These are phyloP conservation scores for Cymbopogon flexuosus DNA, from an alignment of 202 grass and related monocot species.

Conservation along the genomic window DNA sequence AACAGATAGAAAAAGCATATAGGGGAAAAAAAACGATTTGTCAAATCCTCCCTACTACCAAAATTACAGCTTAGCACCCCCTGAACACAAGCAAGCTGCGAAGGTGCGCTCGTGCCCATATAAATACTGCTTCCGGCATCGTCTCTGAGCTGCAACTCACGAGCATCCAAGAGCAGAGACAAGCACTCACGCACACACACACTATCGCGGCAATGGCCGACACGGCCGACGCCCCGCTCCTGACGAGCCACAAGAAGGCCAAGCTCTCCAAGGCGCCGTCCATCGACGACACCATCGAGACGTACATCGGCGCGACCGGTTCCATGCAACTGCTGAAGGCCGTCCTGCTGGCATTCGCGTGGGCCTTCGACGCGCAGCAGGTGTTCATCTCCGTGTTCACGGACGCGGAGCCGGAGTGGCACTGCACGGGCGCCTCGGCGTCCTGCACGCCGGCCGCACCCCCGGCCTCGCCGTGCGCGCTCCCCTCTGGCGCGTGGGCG, in stretches of 20 bases:
- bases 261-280: conserved; percentile 25
- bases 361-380: conserved; percentile 82
- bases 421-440: conserved; percentile 32
- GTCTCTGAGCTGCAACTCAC: not conserved
- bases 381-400: conserved; percentile 92
- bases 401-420: conserved; percentile 67
- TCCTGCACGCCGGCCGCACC: conserved; percentile 30
- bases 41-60: not conserved
- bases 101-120: not conserved
- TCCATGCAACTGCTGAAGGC: conserved; percentile 50
- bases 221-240: conserved; percentile 40
- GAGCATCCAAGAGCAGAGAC: conserved; percentile 5
- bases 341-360: conserved; percentile 49
- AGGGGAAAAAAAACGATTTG: not conserved
- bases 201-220: conserved; percentile 7
- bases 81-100: not conserved
- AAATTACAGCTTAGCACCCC: not conserved
- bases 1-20: not conserved
- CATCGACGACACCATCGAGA: conserved; percentile 68
- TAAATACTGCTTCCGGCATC: conserved; percentile 19
- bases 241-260: conserved; percentile 24
- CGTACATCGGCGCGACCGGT: conserved; percentile 46
- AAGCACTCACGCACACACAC: not conserved
- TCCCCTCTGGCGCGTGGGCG: conserved; percentile 48
- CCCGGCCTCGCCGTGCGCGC: conserved; percentile 47